A percentile compares a stretch with the other conserved stretches of the same genome.
phyloP scores from a whole-genome alignment of 768 basidiomycete genomes.

The Mycena crocata region DNA sequence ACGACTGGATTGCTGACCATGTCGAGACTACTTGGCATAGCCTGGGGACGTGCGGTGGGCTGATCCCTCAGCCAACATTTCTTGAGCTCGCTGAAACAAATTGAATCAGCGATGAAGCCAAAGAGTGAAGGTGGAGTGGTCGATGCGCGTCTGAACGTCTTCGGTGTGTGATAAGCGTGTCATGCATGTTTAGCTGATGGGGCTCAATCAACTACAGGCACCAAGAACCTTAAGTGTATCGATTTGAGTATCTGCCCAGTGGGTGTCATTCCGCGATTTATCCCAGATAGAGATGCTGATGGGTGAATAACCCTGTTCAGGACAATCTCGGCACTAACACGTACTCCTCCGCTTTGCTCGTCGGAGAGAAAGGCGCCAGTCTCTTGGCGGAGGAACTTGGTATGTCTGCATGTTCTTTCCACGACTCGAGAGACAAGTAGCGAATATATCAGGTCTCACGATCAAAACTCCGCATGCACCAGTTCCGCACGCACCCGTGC shows the following conservation, averaged over 20 bases:
- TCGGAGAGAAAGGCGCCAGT: conserved; percentile 77
- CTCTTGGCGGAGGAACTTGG: conserved; percentile 74
- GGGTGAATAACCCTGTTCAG: too few relatives aligned
- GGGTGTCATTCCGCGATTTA: too few relatives aligned
- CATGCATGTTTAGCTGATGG: not conserved
- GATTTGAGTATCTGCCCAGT: conserved; percentile 82
- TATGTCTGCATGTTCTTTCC: conserved; percentile 39
- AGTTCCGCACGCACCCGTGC: conserved; percentile 74
- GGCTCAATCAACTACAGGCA: too few relatives aligned
- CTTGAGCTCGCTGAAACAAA: not conserved
- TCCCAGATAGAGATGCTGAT: too few relatives aligned
- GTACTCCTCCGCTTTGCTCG: conserved; percentile 75
- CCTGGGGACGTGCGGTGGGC: conserved; percentile 61
- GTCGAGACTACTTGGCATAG: conserved; percentile 86
- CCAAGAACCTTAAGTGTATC: conserved; percentile 73
- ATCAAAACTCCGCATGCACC: conserved; percentile 73
- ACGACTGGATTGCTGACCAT: conserved; percentile 69
- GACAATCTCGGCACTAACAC: conserved; percentile 81
- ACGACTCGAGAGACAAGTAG: not conserved
- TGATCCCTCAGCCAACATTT: not conserved
- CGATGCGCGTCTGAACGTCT: conserved; percentile 72
- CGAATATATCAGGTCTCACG: conserved; percentile 60
- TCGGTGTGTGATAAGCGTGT: conserved; percentile 45
- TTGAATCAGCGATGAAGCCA: conserved; percentile 70
- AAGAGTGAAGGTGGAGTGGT: conserved; percentile 74